Base-by-base conservation (phyloP, 768 basidiomycete species). In the Pleurotus giganteus region DNA sequence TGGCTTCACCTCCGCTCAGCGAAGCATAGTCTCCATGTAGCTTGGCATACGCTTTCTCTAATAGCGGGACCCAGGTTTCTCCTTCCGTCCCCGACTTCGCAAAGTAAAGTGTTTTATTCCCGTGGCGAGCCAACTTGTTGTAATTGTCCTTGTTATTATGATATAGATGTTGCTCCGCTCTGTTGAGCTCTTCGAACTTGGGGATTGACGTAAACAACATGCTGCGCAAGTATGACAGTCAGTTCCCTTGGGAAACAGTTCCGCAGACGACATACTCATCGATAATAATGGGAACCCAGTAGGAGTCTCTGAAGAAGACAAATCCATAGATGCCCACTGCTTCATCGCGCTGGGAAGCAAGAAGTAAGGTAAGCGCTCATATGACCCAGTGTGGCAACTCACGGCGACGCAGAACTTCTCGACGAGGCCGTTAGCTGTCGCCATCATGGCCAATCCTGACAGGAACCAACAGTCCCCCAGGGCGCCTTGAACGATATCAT, bases 31-130 rank as follows among this genome's bases (percentile, higher is more conserved):
- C 76, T 1, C 75, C 81, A 57, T 84, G 80, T 2, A 81, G 61
- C 58, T 84, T 84, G 0, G 81, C 82, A 52, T 77, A 84, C 2
- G 82, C 82, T 60, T 84, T 84, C 61, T 83, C 82, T 21, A 82
- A 68, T 1, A 84, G 63, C 1, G 82, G 76, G 0, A 82, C 78
- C 82, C 82, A 83, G 0, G 80, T 82, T 53, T 83, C 81, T 29
- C 76, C 75, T 8, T 76, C 70, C 4, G 72, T 71, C 3, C 69
- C 73, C 4, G 76, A 78, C 47, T 68, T 71, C 4, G 82, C 78
- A 65, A 82, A 84, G 54, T 76, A 76, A 36, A 84, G 65, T 4
- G 67, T 66, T 53, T 80, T 76, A 32, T 74, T 72, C 15, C 77
- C 76, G 55, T 73, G 77, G 2, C 79, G 66, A 9, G 80, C 79